Evolutionary conservation across 2,329 filamentous ascomycete genomes (phyloP), one percentile per base, ranked within the genome.

Genomic region (Arachnomyces sp.): DNA sequence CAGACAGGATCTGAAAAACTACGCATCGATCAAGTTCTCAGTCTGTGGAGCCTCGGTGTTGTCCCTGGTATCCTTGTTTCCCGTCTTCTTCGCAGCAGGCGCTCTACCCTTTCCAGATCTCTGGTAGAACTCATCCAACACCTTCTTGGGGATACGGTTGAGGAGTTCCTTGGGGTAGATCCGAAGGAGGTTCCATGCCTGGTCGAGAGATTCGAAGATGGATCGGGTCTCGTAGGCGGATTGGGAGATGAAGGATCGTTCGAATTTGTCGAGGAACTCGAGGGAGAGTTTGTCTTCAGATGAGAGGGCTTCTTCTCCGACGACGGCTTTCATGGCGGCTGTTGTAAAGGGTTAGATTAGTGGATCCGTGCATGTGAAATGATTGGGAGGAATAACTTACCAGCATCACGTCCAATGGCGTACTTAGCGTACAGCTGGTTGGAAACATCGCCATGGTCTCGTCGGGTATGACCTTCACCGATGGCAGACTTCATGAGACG

Each of bases 401-500:
- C 68, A 14, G 92, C 92, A 59, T 98, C 92, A 76, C 90, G 89
- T 61, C 92, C 92, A 61, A 98, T 96, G 65, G 92, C 92, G 65
- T 98, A 98, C 71, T 98, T 98, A 69, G 92, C 92, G 65, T 98
- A 98, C 50, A 98, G 78, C 74, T 98, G 92, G 74, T 98, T 98
- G 53, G 92, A 98, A 37, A 98, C 92, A 69, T 98, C 92, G 54
- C 87, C 86, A 68, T 98, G 92, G 59, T 98, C 93, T 67, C 86
- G 89, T 57, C 92, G 84, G 17, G 92, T 98, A 76, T 89, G 90
- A 50, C 87, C 87, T 70, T 96, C 89, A 56, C 92, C 92, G 59
- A 98, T 98, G 64, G 92, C 92, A 58, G 92, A 98, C 71, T 98
- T 98, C 92, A 98, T 98, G 61, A 98, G 83, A 79, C 92, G 92